Evolutionary conservation across 768 basidiomycete species (phyloP).

Genomic region (Floccularia luteovirens): DNA sequence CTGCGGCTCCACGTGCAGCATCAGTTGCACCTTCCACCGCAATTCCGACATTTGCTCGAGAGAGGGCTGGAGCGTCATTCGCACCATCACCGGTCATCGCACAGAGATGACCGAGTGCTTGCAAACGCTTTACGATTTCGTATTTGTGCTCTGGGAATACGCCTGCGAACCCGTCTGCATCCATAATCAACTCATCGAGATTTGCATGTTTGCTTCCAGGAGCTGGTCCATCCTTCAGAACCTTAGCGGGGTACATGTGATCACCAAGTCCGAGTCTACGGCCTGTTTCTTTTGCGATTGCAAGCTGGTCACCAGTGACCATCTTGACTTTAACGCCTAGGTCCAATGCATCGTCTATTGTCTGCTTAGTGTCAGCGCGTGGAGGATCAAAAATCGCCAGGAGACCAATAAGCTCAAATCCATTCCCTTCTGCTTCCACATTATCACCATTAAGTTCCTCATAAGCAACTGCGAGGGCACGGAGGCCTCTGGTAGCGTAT

Average conservation of each 20-base stretch:
- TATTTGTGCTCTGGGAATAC: slow-evolving; percentile 99
- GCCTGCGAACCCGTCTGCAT: slow-evolving; percentile 98
- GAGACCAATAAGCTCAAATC: slow-evolving; percentile 95
- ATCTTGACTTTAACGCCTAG: slow-evolving; percentile 99
- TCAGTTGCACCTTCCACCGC: slow-evolving; percentile 99
- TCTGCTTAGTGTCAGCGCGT: slow-evolving; percentile 97
- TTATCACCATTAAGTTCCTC: slow-evolving; percentile 89
- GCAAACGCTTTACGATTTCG: slow-evolving; percentile 98
- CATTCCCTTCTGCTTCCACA: slow-evolving; percentile 82
- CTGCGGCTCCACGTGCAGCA: slow-evolving; percentile 96
- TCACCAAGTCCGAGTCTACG: slow-evolving; percentile 97
- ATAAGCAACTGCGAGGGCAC: slow-evolving; percentile 93
- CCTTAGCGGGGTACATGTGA: slow-evolving; percentile 99
- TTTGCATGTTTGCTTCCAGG: slow-evolving; percentile 75
- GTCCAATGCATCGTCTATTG: slow-evolving; percentile 92
- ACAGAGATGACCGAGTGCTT: slow-evolving; percentile 90
- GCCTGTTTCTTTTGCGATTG: slow-evolving; percentile 98
- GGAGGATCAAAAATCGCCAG: slow-evolving; percentile 98
- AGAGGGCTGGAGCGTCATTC: slow-evolving; percentile 96
- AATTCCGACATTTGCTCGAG: slow-evolving; percentile 98
- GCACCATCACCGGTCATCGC: slow-evolving; percentile 99
- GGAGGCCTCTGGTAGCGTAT: slow-evolving; percentile 92
- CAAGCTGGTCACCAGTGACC: slow-evolving; percentile 99
- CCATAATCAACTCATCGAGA: slow-evolving; percentile 98
- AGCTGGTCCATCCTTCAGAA: slow-evolving; percentile 93